Percentiles rank a stretch among this genome's conserved stretches.
phyloP scores from a whole-genome alignment of 75 land plant genomes.

The Pinus albicaulis region DNA sequence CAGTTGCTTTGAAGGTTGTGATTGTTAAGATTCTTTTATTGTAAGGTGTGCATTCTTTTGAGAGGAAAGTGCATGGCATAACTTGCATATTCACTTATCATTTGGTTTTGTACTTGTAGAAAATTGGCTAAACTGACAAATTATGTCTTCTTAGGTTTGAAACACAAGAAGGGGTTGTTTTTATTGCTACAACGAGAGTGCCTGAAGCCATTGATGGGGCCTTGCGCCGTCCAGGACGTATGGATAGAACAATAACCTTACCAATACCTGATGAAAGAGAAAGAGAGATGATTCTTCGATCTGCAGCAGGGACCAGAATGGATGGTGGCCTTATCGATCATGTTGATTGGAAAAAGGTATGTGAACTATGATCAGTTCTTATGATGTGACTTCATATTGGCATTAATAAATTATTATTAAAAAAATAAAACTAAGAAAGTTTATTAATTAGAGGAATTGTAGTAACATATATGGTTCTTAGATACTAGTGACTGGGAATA shows the following conservation, averaged over 20 bases:
- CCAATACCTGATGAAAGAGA: constrained; percentile 73
- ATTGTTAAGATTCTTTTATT: too few species aligned
- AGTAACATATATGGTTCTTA: neutral
- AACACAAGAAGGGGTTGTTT: constrained; percentile 98
- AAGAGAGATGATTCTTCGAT: constrained; percentile 74
- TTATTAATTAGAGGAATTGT: neutral
- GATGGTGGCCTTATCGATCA: constrained; percentile 53
- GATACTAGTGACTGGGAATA: neutral
- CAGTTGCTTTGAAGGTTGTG: too few species aligned
- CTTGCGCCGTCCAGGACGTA: constrained; percentile 91
- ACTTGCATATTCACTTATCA: too few species aligned
- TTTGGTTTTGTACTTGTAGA: too few species aligned
- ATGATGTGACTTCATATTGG: neutral
- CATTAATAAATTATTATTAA: neutral
- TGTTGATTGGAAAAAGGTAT: constrained; percentile 93
- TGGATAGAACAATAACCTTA: constrained; percentile 89
- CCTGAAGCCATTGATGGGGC: constrained; percentile 86
- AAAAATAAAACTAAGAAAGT: neutral
- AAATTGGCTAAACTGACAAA: neutral
- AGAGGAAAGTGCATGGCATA: too few species aligned
- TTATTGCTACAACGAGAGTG: constrained; percentile 81
- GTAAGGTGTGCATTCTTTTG: too few species aligned
- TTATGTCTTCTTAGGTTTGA: constrained; percentile 60
- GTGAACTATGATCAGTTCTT: neutral
- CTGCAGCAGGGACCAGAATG: constrained; percentile 73